These are phyloP conservation scores for Eucalyptus coolabah DNA, from an alignment of 345 rosid genomes.

Conservation along the genomic window DNA sequence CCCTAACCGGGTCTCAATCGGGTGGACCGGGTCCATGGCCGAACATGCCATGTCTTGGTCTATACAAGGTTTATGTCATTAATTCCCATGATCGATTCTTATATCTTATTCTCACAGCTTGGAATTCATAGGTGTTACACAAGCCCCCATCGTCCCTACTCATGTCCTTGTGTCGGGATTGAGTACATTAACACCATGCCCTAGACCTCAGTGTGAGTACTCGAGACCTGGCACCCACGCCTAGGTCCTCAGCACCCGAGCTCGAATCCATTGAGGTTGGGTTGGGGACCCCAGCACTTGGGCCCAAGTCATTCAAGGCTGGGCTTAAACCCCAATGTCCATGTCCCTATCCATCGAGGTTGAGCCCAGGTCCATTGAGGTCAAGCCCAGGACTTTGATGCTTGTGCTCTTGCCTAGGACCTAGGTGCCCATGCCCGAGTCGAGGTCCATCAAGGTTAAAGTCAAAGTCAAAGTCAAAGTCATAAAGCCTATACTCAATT, in stretches of 20 bases:
- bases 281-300: background rate
- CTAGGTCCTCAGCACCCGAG: fast-evolving
- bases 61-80: too few species aligned
- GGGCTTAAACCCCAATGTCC: background rate
- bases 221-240: background rate
- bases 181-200: background rate
- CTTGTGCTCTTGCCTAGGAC: background rate
- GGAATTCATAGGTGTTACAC: too few species aligned
- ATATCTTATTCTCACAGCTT: too few species aligned
- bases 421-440: background rate
- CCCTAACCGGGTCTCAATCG: fast-evolving
- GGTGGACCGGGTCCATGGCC: too few species aligned
- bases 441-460: background rate
- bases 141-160: background rate
- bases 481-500: background rate
- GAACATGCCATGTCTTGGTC: too few species aligned
- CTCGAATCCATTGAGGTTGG: background rate
- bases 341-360: background rate
- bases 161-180: background rate
- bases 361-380: too few species aligned
- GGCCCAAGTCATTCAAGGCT: background rate
- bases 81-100: too few species aligned
- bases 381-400: background rate
- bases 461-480: background rate
- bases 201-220: background rate